A percentile compares a stretch with the other conserved stretches of the same genome.
Conservation (phyloP, 345 rosid genomes). For the Salix koriyanagi region DNA sequence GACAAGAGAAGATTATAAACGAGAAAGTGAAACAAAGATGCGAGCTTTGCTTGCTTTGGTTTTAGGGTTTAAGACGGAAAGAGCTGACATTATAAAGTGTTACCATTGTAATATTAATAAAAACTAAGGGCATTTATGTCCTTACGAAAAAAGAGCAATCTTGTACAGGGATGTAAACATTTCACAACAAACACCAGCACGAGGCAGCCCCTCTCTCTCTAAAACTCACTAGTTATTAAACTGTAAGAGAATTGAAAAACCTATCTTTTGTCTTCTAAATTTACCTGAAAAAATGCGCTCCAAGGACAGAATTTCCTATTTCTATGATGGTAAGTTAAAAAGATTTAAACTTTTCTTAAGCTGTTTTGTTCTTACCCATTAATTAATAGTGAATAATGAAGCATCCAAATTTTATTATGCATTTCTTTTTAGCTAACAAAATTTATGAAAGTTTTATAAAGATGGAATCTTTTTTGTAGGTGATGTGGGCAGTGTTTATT, state of each 20-base stretch:
- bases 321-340: slow-evolving; percentile 65
- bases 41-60: background rate
- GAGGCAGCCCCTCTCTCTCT: background rate
- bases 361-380: background rate
- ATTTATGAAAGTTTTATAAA: background rate
- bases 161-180: background rate
- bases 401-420: background rate
- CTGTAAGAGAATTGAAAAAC: background rate
- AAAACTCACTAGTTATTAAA: background rate
- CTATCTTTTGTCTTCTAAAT: background rate
- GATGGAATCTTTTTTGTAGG: slow-evolving; percentile 40
- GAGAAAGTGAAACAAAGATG: background rate
- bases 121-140: background rate
- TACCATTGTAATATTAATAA: background rate
- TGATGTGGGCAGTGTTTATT: slow-evolving; percentile 88
- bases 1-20: background rate
- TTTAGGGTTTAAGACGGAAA: background rate
- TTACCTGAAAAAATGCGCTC: slow-evolving; percentile 46
- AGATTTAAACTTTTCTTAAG: background rate
- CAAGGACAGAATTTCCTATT: slow-evolving; percentile 87
- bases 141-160: background rate
- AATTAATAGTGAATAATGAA: background rate
- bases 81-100: background rate
- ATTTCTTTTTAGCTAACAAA: background rate
- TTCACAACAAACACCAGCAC: background rate